Evolutionary conservation across 805 yeast species (phyloP), one percentile per base, ranked within the genome.

Genomic region (Kurtzmaniella cleridarum): DNA sequence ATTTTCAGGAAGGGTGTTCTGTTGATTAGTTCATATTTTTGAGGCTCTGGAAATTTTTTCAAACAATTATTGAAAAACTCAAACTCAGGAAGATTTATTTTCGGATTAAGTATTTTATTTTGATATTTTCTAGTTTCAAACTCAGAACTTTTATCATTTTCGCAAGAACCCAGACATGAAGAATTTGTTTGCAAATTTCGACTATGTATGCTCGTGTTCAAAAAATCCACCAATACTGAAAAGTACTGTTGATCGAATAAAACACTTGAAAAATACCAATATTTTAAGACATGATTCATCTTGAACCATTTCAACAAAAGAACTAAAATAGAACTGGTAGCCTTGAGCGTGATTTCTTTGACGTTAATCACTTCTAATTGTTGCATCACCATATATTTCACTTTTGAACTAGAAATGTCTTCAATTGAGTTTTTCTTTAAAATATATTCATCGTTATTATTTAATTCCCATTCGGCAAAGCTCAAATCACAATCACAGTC

Each of bases 281-380:
- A 81, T 56, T 91, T 90, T 45, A 90, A 57, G 2, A 88, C 64
- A 55, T 93, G 96, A 33, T 78, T 82, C 8, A 73, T 57, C 53
- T 84, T 85, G 55, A 86, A 82, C 96, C 97, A 90, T 49, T 73
- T 75, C 27, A 82, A 54, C 15, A 93, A 53, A 15, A 76, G 49
- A 9, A 63, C 48, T 1, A 87, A 40, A 1, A 79, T 71, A 1
- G 76, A 75, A 0, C 82, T 66, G 2, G 81, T 63, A 3, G 81
- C 75, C 47, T 80, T 83, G 37, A 82, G 51, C 1, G 81, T 64
- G 3, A 77, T 60, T 48, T 84, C 91, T 46, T 81, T 82, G n/a
- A 76, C 64, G 44, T 82, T 70, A 4, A 68, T 44, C 2, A 79
- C 64, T 47, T 82, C 89, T 15, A 79, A 60, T 44, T 72, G 71